Conservation (phyloP, 2,329 filamentous ascomycete genomes). For the Aphanoascus verrucosus region DNA sequence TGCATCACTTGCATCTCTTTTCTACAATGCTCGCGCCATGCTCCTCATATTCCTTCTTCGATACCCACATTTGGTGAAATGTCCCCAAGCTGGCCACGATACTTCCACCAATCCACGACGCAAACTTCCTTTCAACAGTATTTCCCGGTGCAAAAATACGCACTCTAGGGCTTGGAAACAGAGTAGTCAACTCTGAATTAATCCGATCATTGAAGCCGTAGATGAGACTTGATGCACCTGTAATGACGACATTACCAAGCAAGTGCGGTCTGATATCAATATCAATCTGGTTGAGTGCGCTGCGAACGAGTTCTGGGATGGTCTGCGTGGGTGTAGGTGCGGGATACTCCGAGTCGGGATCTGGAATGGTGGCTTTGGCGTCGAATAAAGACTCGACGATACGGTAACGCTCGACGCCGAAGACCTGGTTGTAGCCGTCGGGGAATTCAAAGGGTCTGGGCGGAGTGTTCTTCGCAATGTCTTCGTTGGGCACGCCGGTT, state of each 20-base stretch:
- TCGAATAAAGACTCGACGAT: conserved; percentile 88
- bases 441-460: conserved; percentile 94
- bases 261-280: conserved; percentile 77
- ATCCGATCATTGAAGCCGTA: conserved; percentile 88
- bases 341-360: conserved; percentile 36
- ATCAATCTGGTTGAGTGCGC: conserved; percentile 68
- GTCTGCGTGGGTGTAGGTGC: conserved; percentile 61
- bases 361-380: conserved; percentile 58
- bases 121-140: conserved; percentile 80
- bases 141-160: conserved; percentile 80
- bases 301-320: conserved; percentile 70
- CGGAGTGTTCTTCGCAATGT: conserved; percentile 59
- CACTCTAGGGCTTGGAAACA: conserved; percentile 78
- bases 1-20: conserved; percentile 76
- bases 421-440: conserved; percentile 91
- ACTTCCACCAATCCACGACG: conserved; percentile 91
- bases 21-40: conserved; percentile 83
- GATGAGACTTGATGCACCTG: conserved; percentile 73
- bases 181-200: conserved; percentile 66
- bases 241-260: conserved; percentile 83
- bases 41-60: conserved; percentile 93
- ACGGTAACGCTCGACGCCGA: conserved; percentile 75
- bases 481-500: conserved; percentile 57
- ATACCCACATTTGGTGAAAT: conserved; percentile 99
- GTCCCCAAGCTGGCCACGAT: conserved; percentile 91